Base-by-base conservation (phyloP, 2,329 filamentous ascomycete genomes). In the Zymoseptoria brevis region DNA sequence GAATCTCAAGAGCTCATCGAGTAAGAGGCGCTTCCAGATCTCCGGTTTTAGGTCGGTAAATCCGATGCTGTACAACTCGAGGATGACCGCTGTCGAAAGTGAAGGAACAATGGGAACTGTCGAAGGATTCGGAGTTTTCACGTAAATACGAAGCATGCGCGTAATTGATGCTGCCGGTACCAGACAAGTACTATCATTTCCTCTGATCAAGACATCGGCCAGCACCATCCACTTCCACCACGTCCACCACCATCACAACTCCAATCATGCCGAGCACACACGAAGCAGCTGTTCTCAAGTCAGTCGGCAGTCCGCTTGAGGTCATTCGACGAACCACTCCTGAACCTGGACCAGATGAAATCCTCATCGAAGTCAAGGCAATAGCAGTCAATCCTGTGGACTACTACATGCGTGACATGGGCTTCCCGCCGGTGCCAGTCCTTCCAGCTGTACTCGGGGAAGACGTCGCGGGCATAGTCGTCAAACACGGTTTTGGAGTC, bases 361-460 rank as follows among this genome's bases (percentile, higher is more conserved):
- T 82, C 55, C 77, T 81, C 22, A 69, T 82, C 57, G 74, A 68
- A 1, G 75, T 81, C 63, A 77, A 78, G 55, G 76, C 79, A 2
- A 67, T 80, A 4, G 79, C 78, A 13, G 67, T 81, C 45, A 82
- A 82, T 60, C 79, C 79, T 1, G 72, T 78, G 55, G 80, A 82
- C 59, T 58, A 19, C 55, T 52, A 70, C 52, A 75, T 77, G 70
- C 78, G 76, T n/a, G 69, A 74, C 22, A 62, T 68, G 5, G 79
- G 77, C 16, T 71, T 80, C 57, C 53, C 26, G 19, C 72, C 75
- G 53, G 73, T 75, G 54, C 50, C 71, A 1, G 54, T 51, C 0
- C 66, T 64, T 26, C 70, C 72, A 4, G 35, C 35, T 6, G 35
- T 45, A 6, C 35, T 45, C 35, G 35, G 35, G 16, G 35, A 45